Evolutionary conservation across 345 rosid genomes (phyloP).

Genomic region (Euphorbia lathyris): DNA sequence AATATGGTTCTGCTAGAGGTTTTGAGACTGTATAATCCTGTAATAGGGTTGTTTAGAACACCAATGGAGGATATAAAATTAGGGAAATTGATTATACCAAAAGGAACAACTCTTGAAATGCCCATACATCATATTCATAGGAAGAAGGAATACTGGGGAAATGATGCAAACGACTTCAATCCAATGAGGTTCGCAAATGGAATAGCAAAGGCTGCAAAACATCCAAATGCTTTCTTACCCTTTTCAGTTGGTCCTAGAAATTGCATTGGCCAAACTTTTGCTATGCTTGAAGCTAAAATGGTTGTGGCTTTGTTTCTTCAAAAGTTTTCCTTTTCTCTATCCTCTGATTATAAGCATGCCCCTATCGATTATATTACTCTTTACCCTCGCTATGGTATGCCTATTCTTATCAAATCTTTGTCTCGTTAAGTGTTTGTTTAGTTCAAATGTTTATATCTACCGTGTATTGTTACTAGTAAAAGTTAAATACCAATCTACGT

Average conservation of each 20-base stretch:
- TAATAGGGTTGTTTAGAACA: conserved; percentile 26
- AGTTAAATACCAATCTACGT: no score
- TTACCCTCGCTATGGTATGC: conserved; percentile 50
- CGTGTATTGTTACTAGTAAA: no score
- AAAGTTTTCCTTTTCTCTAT: conserved; percentile 45
- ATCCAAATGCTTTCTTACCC: conserved; percentile 44
- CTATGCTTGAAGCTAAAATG: conserved; percentile 55
- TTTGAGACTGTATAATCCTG: conserved; percentile 56
- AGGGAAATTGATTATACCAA: conserved; percentile 50
- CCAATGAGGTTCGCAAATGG: conserved; percentile 48
- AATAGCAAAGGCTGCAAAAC: conserved; percentile 38
- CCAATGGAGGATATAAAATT: conserved; percentile 40
- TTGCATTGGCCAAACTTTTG: conserved; percentile 67
- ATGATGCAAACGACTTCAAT: conserved; percentile 55
- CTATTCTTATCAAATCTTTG: conserved; percentile 36
- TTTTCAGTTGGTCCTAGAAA: conserved; percentile 55
- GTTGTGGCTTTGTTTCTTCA: conserved; percentile 47
- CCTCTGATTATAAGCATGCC: conserved; percentile 50
- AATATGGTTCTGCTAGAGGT: conserved; percentile 60
- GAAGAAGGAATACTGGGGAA: conserved; percentile 52
- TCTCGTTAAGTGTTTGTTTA: no score
- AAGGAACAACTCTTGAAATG: conserved; percentile 28
- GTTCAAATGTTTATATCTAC: no score
- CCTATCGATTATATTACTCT: conserved; percentile 34
- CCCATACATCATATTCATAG: conserved; percentile 38